These are phyloP conservation scores for Aureobasidium uvarum DNA, from an alignment of 2,329 filamentous ascomycete species.

Conservation along the genomic window DNA sequence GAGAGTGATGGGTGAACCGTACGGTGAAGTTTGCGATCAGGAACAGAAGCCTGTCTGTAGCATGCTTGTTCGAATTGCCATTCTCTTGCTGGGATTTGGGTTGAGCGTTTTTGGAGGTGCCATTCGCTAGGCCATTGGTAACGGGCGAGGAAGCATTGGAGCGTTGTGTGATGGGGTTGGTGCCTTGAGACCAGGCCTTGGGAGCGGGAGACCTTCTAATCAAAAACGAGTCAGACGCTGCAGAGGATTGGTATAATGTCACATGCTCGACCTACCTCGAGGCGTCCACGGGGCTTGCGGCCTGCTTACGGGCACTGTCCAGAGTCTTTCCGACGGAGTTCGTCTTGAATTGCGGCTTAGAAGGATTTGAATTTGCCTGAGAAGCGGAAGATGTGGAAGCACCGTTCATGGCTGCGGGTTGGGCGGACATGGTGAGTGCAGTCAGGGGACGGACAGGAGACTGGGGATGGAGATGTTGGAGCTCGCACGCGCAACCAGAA, in stretches of 20 bases:
- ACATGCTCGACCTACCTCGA: constrained; percentile 51
- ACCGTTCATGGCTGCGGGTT: constrained; percentile 34
- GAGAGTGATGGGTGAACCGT: constrained; percentile 37
- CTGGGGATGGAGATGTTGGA: neutral
- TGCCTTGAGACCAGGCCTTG: constrained; percentile 61
- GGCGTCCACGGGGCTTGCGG: constrained; percentile 55
- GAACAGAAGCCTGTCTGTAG: constrained; percentile 60
- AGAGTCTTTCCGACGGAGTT: constrained; percentile 51
- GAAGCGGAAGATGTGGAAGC: constrained; percentile 26
- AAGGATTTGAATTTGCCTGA: constrained; percentile 27
- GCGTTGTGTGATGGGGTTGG: constrained; percentile 61
- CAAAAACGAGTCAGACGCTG: neutral
- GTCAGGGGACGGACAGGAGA: constrained; percentile 20
- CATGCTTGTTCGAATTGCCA: constrained; percentile 56
- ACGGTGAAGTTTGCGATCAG: constrained; percentile 60
- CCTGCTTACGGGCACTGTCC: constrained; percentile 56
- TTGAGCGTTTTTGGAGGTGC: constrained; percentile 34
- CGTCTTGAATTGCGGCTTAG: constrained; percentile 50
- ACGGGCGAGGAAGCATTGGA: constrained; percentile 46
- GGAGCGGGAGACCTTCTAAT: constrained; percentile 53
- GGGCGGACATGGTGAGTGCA: constrained; percentile 33
- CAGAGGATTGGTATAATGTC: neutral
- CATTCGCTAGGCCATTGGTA: constrained; percentile 54
- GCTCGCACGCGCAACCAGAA: constrained; percentile 41
- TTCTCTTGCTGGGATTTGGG: constrained; percentile 42